Evolutionary conservation across 345 rosid genomes (phyloP), one percentile per base, ranked within the genome.

Genomic region (Hirschfeldia incana): DNA sequence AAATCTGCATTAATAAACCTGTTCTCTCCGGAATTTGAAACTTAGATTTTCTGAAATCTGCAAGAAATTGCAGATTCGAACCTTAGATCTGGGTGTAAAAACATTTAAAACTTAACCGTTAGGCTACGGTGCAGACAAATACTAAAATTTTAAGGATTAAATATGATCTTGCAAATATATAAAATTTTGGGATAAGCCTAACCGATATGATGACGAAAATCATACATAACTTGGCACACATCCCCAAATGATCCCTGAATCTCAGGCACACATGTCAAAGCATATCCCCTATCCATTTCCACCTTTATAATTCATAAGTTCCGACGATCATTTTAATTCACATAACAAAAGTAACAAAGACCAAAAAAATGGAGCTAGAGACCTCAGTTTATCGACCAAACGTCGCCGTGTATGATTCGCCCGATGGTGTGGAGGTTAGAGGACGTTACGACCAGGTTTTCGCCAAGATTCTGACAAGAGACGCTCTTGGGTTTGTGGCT

Each of bases 401-500:
- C 55, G 11, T 65, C 44, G 37, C 65, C 73, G 76, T 76, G 3
- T 90, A 90, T 32, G 90, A 93, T 66, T 84, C 81, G 0, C 96
- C 97, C 0, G 84, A 89, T 13, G 96, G 97, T 4, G 96, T 93
- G 11, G 97, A 93, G 15, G 78, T 93, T 49, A 80, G 91, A 3
- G 99, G 99, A 5, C 85, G 94, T 1, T 91, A 86, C 33, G 91
- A 89, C 33, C 80, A 84, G 42, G 87, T 83, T 11, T 95, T 87
- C 60, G 91, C 87, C 0, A 88, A 80, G 83, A 86, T 95, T 67
- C 86, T 95, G 33, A 86, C 88, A 61, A 83, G 61, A 87, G 92
- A 91, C 8, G 97, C 98, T 36, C 72, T 95, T 85, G 86, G 85
- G 13, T 95, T 95, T 60, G 93, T 93, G 26, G 94, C 91, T 21